Percentiles rank a stretch among this genome's conserved stretches.
Evolutionary conservation across 495 filamentous ascomycete genomes (phyloP).

Genomic region (Pyrenula aspistea): DNA sequence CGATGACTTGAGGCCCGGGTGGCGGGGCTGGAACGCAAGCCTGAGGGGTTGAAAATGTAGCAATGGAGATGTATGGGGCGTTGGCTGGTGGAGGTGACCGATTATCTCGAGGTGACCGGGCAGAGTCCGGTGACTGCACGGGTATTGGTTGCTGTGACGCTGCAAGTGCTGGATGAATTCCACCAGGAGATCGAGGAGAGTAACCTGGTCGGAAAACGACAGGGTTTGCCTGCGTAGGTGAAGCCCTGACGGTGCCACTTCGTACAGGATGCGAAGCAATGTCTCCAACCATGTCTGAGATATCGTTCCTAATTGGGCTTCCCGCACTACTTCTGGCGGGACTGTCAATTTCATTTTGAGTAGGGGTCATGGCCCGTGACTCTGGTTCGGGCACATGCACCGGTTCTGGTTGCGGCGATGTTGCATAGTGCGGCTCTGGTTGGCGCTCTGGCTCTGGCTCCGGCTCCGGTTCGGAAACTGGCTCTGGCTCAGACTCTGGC

Average conservation of each 20-base stretch:
- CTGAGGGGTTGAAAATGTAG: constrained; percentile 7
- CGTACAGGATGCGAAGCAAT: not conserved
- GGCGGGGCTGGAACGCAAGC: constrained; percentile 8
- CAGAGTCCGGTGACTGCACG: not conserved
- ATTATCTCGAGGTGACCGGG: constrained; percentile 1
- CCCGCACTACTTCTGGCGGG: not conserved
- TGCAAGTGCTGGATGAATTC: not conserved
- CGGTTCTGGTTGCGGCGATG: not conserved
- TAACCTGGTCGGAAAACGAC: not conserved
- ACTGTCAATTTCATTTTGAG: not conserved
- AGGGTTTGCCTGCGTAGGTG: not conserved
- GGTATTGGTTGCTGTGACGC: constrained; percentile 7
- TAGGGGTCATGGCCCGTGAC: not conserved
- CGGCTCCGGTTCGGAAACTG: not conserved
- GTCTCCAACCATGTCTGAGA: not conserved
- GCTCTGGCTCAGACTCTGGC: not conserved
- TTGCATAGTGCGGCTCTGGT: not conserved
- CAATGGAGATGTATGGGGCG: constrained; percentile 11
- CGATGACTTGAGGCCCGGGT: constrained; percentile 28
- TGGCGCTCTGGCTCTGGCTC: not conserved
- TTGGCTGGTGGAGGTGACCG: constrained; percentile 3
- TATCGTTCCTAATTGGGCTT: not conserved
- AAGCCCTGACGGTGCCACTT: not conserved
- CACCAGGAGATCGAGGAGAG: not conserved
- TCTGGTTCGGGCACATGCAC: not conserved